These are phyloP conservation scores for Aspergillus calidoustus DNA, from an alignment of 2,329 filamentous ascomycete species.

Conservation along the genomic window DNA sequence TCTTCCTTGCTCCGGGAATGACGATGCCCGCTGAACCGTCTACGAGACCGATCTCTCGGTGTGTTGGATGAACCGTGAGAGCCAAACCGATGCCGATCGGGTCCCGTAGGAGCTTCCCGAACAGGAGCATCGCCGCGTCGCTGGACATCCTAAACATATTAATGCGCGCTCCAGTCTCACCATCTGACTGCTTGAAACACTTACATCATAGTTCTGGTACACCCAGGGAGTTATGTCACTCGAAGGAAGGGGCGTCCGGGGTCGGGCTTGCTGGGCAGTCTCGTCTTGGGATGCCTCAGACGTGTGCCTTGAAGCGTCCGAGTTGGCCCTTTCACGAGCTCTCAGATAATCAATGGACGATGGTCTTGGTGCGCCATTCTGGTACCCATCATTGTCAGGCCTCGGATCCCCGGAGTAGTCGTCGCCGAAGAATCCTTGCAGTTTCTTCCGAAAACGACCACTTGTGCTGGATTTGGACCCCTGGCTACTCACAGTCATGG, in stretches of 20 bases:
- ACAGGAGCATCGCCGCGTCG: slow-evolving; percentile 79
- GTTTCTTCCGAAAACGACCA: slow-evolving; percentile 74
- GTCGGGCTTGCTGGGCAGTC: slow-evolving; percentile 72
- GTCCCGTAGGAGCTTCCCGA: slow-evolving; percentile 69
- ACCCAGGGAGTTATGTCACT: slow-evolving; percentile 98
- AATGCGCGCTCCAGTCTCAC: not conserved
- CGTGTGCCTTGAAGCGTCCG: slow-evolving; percentile 69
- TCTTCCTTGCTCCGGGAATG: slow-evolving; percentile 64
- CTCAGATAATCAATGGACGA: slow-evolving; percentile 55
- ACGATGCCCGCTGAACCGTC: slow-evolving; percentile 53
- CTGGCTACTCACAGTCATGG: slow-evolving; percentile 83
- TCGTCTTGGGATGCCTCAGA: slow-evolving; percentile 48
- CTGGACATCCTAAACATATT: slow-evolving; percentile 65
- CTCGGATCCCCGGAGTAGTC: slow-evolving; percentile 68
- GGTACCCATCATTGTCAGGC: slow-evolving; percentile 72
- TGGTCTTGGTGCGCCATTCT: slow-evolving; percentile 34
- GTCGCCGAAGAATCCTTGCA: slow-evolving; percentile 91
- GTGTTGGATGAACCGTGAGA: slow-evolving; percentile 50
- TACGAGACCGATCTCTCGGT: slow-evolving; percentile 58
- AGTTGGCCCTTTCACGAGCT: slow-evolving; percentile 79
- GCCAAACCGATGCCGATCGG: slow-evolving; percentile 70
- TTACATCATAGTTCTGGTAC: slow-evolving; percentile 82
- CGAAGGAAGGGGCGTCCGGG: slow-evolving; percentile 82
- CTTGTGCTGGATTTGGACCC: slow-evolving; percentile 76
- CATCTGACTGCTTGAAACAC: slow-evolving; percentile 31